Evolutionary conservation across 1,284 basidiomycete species (phyloP).

Genomic region (Tetrapyrgos nigripes): DNA sequence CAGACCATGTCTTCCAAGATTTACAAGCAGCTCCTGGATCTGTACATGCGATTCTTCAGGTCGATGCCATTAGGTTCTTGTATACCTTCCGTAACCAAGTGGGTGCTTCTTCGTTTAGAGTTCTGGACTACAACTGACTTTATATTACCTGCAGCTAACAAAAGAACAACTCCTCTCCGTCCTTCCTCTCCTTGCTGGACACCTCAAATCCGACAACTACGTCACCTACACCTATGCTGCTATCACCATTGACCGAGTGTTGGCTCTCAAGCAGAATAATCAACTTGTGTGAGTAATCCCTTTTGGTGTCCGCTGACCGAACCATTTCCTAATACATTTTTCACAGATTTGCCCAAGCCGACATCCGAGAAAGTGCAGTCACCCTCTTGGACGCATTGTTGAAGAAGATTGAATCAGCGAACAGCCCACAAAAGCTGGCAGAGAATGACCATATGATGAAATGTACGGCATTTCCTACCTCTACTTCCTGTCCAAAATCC

Average conservation of each 20-base stretch:
- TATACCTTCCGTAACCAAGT: slow-evolving; percentile 97
- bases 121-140: neutral
- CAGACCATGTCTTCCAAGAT: slow-evolving; percentile 89
- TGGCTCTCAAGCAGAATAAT: slow-evolving; percentile 85
- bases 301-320: neutral
- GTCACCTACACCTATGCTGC: slow-evolving; percentile 91
- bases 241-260: slow-evolving; percentile 87
- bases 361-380: slow-evolving; percentile 85
- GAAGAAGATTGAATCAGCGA: slow-evolving; percentile 82
- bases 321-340: slow-evolving; percentile 1
- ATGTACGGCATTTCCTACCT: slow-evolving; percentile 58
- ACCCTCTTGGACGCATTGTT: slow-evolving; percentile 82
- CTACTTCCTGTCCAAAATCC: neutral
- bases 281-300: slow-evolving; percentile 65
- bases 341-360: slow-evolving; percentile 82
- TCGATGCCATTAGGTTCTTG: slow-evolving; percentile 94
- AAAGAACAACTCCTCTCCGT: slow-evolving; percentile 95
- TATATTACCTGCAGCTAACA: slow-evolving; percentile 66
- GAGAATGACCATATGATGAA: slow-evolving; percentile 99
- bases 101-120: slow-evolving; percentile 20
- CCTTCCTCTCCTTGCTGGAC: slow-evolving; percentile 86
- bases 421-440: slow-evolving; percentile 91
- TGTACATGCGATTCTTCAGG: slow-evolving; percentile 91
- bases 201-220: slow-evolving; percentile 83
- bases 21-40: slow-evolving; percentile 74